Evolutionary conservation across 139 green algal species (phyloP), one percentile per base, ranked within the genome.

Genomic region (Auxenochlorella pyrenoidosa): DNA sequence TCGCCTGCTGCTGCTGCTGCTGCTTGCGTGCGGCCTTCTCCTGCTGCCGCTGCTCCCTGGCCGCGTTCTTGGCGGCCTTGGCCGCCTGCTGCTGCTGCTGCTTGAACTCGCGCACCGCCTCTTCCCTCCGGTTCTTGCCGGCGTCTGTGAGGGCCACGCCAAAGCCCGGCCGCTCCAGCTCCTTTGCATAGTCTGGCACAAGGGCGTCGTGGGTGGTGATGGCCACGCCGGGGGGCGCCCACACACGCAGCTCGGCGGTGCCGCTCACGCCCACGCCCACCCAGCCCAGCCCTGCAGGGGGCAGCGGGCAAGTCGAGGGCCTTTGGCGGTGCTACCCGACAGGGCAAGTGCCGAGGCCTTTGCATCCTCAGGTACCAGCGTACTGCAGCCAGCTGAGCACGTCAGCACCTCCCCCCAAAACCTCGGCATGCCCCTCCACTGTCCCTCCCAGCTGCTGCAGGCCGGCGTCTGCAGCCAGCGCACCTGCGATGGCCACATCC

Each of bases 181-280:
- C 84, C 21, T 90, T 80, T 0, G 95, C 94, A 59, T 93, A 95
- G 79, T 99, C 96, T 0, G 95, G 96, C 13, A 99, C 85, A 58
- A 99, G 87, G 12, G 97, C 93, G 15, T 95, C 91, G 36, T 95
- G 95, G 10, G 91, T 95, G n/a, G 95, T 98, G 70, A 99, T 89
- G 8, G 90, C 86, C 16, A 99, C 93, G 10, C 94, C 94, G 19
- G 95, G 89, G 0, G 90, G 94, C 26, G 94, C 93, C 96, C 96
- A 99, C 75, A 99, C 91, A 6, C 89, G 85, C 18, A 99, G 89
- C 24, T 88, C n/a, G 30, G 95, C 94, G 3, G 54, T 63, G 34
- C 97, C 97, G 0, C 84, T 88, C 32, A 96, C 88, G 32, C 94
- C 97, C 26, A 99, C 92, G 19, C 43, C 93, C 6, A 99, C 85